Conservation (phyloP, 1,284 basidiomycete genomes). For the Cryptococcus sp. region DNA sequence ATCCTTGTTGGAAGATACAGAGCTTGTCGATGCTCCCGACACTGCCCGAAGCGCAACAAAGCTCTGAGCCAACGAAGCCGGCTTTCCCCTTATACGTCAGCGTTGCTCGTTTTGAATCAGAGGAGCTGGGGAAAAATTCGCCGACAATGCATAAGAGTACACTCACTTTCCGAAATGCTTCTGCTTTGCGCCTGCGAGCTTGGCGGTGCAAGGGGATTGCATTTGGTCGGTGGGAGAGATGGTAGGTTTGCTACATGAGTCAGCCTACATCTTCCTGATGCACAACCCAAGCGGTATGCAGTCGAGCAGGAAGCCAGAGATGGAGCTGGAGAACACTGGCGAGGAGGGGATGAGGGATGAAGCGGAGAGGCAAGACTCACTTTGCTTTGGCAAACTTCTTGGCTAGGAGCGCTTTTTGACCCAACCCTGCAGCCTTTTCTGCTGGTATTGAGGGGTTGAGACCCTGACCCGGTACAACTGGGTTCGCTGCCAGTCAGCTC, state of each 20-base stretch:
- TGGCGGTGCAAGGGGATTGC: conserved; percentile 84
- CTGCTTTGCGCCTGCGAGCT: conserved; percentile 80
- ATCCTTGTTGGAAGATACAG: background rate
- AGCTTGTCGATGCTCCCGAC: conserved; percentile 5
- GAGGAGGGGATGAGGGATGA: background rate
- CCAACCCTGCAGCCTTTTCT: conserved; percentile 57
- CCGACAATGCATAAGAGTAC: background rate
- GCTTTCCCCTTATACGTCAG: conserved; percentile 25
- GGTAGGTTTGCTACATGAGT: conserved; percentile 61
- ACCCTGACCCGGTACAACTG: conserved; percentile 42
- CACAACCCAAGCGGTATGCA: too few relatives aligned
- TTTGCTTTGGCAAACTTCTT: conserved; percentile 79
- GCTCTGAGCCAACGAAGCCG: conserved; percentile 29
- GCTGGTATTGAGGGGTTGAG: conserved; percentile 23
- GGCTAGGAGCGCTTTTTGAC: conserved; percentile 76
- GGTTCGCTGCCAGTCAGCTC: conserved; percentile 29
- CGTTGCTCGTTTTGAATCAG: too few relatives aligned
- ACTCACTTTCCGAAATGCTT: conserved; percentile 82
- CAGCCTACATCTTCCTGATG: background rate
- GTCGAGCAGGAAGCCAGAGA: background rate
- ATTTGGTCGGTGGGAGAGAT: conserved; percentile 88
- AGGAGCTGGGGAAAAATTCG: too few relatives aligned
- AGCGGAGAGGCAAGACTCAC: conserved; percentile 49
- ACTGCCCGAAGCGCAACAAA: conserved; percentile 25
- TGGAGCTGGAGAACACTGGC: background rate